Base-by-base conservation (phyloP, 1,284 basidiomycete genomes). In the Lentinus polychrous region DNA sequence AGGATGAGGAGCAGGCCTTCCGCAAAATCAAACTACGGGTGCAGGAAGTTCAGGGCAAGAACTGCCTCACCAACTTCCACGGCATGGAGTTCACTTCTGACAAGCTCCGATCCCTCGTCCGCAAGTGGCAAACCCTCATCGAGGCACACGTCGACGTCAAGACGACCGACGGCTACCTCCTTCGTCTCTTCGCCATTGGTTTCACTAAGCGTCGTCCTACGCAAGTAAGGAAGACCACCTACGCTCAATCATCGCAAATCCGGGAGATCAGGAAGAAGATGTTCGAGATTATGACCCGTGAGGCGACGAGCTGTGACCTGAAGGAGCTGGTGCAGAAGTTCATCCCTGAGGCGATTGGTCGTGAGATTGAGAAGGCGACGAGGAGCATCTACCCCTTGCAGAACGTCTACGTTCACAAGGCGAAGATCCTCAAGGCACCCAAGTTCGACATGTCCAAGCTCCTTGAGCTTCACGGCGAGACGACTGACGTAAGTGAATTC, bases 51-150 rank as follows among this genome's bases (percentile, higher is more conserved):
- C 88, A 97, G 76, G 96, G 95, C 77, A 96, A 94, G 80, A 95
- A 91, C 81, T 98, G 94, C 80, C 81, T 99, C 51, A 98, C 96
- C 71, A 97, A 95, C 76, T 99, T 99, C 89, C 90, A 95, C 76
- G 96, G 95, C 69, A 99, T 99, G 96, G 92, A 96, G 78, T 98
- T 99, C 78, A 99, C 96, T 57, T 96, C 94, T 57, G 96, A 99
- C 86, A 99, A 99, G 78, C 86, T 99, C 60, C 94, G 96, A 57
- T 99, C 96, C 51, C 93, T 99, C 64, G 96, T 99, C 62, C 93
- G 95, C 71, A 99, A 99, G 78, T 99, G 96, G 96, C 96, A 99
- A 76, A 86, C 94, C 35, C 88, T 99, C 65, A 94, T 99, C 65
- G 95, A 99, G 78, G 95, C 95, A 48, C 89, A 94, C 71, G 91